These are phyloP conservation scores for Bolboschoenus planiculmis DNA, from an alignment of 176 grass and related monocot species.

Conservation along the genomic window DNA sequence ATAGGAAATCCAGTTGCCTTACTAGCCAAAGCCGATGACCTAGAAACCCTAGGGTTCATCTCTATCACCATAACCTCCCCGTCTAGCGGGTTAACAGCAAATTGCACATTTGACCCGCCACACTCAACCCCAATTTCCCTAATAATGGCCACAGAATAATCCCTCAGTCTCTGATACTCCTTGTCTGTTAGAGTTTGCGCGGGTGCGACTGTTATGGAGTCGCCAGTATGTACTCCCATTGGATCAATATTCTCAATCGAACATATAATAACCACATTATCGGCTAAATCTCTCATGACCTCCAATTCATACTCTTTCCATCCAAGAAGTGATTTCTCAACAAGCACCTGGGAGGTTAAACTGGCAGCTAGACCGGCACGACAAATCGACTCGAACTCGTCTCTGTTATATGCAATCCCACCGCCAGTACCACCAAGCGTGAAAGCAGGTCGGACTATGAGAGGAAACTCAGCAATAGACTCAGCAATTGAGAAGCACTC, in stretches of 20 bases:
- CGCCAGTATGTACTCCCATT: conserved; percentile 96
- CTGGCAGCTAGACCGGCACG: conserved; percentile 60
- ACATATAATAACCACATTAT: conserved; percentile 98
- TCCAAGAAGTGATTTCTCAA: conserved; percentile 91
- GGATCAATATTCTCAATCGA: conserved; percentile 98
- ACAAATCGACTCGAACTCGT: conserved; percentile 90
- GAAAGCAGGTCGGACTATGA: conserved; percentile 87
- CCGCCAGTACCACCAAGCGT: conserved; percentile 89
- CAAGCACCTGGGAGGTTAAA: conserved; percentile 69
- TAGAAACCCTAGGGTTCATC: conserved; percentile 97
- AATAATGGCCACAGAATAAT: conserved; percentile 77
- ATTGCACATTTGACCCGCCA: conserved; percentile 94
- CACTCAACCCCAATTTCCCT: conserved; percentile 97
- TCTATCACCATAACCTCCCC: conserved; percentile 99
- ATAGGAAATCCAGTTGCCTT: conserved; percentile 94
- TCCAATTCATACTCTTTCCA: conserved; percentile 99
- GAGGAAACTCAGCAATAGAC: conserved; percentile 65
- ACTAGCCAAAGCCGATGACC: conserved; percentile 80
- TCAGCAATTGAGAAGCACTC: conserved; percentile 71
- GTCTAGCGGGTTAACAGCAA: conserved; percentile 73
- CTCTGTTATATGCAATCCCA: conserved; percentile 84
- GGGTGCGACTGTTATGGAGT: conserved; percentile 93
- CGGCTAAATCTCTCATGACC: conserved; percentile 92
- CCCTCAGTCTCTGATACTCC: conserved; percentile 92
- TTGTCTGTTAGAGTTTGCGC: conserved; percentile 90